Evolutionary conservation across 1,284 basidiomycete genomes (phyloP), one percentile per base, ranked within the genome.

Genomic region (Cutaneotrichosporon sp.): DNA sequence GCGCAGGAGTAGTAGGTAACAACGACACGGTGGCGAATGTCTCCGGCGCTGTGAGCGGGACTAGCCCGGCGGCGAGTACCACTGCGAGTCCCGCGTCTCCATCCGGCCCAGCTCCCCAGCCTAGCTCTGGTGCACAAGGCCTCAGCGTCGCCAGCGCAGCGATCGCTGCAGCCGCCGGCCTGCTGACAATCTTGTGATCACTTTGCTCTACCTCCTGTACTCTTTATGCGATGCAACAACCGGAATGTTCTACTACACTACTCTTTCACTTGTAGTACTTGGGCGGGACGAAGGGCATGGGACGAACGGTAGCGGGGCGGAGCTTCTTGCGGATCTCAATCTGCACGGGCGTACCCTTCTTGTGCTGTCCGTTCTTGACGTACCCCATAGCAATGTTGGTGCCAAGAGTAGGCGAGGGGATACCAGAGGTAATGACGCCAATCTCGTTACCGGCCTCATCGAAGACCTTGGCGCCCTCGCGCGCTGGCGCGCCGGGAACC

Each of bases 351-450:
- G 91, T 97, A 8, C 91, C 93, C 79, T 91, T 93, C 82, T 95
- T 97, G 83, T 97, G 92, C 79, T 85, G 86, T 0, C 92, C 93
- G 40, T 83, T 85, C 65, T 83, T 80, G 57, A 98, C 86, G 74
- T 97, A 96, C 0, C 89, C 96, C 96, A 99, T 99, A 8, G 95
- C 92, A 73, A 99, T 92, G 81, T 99, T 97, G 78, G 89, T 88
- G 4, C 87, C 88, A 1, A 95, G 82, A 1, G 92, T 90, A 0
- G 95, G 95, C 1, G 92, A 95, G 8, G 97, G 97, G 66, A 98
- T 97, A 58, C 96, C 96, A 0, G 93, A 97, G 0, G 96, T 98
- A 46, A 98, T 86, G 13, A 82, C 75, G 32, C 92, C 91, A 66
- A 91, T 85, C 66, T 83, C 81, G 57, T 88, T 84, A 13, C 82